These are phyloP conservation scores for Asclepias syriaca DNA, from an alignment of 257 asterid species.

Conservation along the genomic window DNA sequence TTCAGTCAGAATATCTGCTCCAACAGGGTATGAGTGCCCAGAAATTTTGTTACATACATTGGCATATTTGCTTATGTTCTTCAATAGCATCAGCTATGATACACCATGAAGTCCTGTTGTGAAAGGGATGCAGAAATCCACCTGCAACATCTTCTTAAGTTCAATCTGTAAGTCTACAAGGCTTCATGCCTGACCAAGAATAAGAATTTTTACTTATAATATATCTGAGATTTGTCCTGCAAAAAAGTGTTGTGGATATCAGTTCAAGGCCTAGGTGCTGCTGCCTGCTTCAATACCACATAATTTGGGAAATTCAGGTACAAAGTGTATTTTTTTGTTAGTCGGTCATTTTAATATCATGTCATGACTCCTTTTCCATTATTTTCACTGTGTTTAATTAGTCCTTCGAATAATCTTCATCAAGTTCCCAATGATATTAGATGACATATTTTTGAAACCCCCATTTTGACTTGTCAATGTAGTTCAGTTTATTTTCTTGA, in stretches of 20 bases:
- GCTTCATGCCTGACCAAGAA: conserved; percentile 8
- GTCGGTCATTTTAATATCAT: background rate
- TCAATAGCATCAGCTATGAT: conserved; percentile 5
- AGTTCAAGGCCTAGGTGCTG: background rate
- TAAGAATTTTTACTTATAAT: background rate
- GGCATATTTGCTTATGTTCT: background rate
- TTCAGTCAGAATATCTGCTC: background rate
- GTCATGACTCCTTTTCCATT: background rate
- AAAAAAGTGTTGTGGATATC: background rate
- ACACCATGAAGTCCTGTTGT: conserved; percentile 3
- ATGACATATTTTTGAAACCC: background rate
- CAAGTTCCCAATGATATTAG: background rate
- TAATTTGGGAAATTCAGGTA: conserved; percentile 15
- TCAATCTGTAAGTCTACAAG: background rate
- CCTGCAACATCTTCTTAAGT: background rate
- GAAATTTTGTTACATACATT: background rate
- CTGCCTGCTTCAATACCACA: background rate
- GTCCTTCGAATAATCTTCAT: background rate
- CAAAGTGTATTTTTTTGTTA: background rate
- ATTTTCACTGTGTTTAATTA: background rate
- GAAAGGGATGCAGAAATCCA: background rate
- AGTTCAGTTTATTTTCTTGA: background rate
- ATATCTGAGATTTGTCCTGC: background rate
- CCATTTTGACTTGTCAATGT: background rate
- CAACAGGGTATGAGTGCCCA: background rate